Conservation (phyloP, 2,329 filamentous ascomycete species). For the Penicillium nordicum region DNA sequence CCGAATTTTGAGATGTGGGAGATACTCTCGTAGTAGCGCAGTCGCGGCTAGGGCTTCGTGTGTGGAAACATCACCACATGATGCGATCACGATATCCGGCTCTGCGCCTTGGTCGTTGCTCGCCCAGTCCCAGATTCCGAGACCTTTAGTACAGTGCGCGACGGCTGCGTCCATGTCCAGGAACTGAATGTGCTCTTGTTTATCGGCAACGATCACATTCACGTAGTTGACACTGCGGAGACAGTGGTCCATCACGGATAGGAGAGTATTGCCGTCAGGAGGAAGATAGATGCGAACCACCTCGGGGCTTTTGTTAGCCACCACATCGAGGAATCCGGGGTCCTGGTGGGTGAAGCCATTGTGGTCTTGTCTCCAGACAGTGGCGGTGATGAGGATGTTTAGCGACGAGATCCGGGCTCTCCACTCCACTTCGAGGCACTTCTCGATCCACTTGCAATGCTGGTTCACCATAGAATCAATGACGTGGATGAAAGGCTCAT, state of each 20-base stretch:
- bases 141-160: slow-evolving; percentile 73
- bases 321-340: slow-evolving; percentile 74
- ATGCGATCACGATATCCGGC: slow-evolving; percentile 73
- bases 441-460: slow-evolving; percentile 83
- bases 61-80: slow-evolving; percentile 70
- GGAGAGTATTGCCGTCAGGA: slow-evolving; percentile 73
- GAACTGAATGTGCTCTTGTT: slow-evolving; percentile 74
- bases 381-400: slow-evolving; percentile 74
- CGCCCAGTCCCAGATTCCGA: slow-evolving; percentile 75
- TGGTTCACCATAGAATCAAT: slow-evolving; percentile 85
- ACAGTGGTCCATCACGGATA: slow-evolving; percentile 74
- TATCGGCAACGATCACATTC: slow-evolving; percentile 76
- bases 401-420: slow-evolving; percentile 68
- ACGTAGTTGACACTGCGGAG: slow-evolving; percentile 72
- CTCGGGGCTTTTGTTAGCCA: slow-evolving; percentile 75
- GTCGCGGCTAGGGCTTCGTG: slow-evolving; percentile 72
- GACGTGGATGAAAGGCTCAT: slow-evolving; percentile 79
- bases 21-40: slow-evolving; percentile 66
- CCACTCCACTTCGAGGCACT: slow-evolving; percentile 76
- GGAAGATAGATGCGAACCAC: slow-evolving; percentile 78
- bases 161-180: slow-evolving; percentile 70
- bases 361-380: slow-evolving; percentile 79
- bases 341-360: slow-evolving; percentile 82
- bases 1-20: slow-evolving; percentile 70
- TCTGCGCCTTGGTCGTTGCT: slow-evolving; percentile 66